Conservation (phyloP, 2,329 filamentous ascomycete species). For the Thelonectria blattea region DNA sequence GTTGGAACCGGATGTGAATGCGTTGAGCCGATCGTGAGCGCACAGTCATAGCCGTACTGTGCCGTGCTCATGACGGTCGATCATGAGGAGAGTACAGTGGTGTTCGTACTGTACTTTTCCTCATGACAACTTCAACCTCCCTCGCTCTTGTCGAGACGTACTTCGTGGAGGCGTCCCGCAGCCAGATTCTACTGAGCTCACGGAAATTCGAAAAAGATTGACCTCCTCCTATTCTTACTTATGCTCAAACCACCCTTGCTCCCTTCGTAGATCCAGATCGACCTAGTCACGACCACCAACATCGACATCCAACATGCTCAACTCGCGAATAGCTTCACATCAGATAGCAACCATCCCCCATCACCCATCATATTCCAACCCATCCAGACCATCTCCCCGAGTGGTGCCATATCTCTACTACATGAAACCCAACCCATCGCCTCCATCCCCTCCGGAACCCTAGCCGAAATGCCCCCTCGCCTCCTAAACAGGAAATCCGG, state of each 20-base stretch:
- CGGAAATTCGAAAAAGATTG: too few species aligned
- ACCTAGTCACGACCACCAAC: neutral
- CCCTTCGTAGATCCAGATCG: neutral
- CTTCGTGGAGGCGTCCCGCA: too few species aligned
- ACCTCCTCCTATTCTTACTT: neutral
- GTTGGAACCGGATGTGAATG: too few species aligned
- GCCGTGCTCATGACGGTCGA: too few species aligned
- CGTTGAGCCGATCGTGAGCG: too few species aligned
- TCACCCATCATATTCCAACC: neutral
- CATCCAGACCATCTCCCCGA: neutral
- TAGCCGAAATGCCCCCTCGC: slow-evolving; percentile 1
- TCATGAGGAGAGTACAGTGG: too few species aligned
- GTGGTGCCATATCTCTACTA: neutral
- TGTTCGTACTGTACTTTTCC: too few species aligned
- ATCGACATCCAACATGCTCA: too few species aligned
- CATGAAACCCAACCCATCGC: neutral
- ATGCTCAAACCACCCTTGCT: neutral
- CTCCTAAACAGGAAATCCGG: slow-evolving; percentile 36
- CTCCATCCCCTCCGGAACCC: neutral
- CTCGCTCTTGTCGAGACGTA: too few species aligned
- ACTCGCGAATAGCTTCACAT: neutral
- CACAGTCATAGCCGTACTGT: too few species aligned
- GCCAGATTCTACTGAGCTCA: too few species aligned
- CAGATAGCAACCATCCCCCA: neutral
- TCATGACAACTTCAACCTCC: too few species aligned